Conservation (phyloP, 805 yeast species). For the Yarrowia deformans region DNA sequence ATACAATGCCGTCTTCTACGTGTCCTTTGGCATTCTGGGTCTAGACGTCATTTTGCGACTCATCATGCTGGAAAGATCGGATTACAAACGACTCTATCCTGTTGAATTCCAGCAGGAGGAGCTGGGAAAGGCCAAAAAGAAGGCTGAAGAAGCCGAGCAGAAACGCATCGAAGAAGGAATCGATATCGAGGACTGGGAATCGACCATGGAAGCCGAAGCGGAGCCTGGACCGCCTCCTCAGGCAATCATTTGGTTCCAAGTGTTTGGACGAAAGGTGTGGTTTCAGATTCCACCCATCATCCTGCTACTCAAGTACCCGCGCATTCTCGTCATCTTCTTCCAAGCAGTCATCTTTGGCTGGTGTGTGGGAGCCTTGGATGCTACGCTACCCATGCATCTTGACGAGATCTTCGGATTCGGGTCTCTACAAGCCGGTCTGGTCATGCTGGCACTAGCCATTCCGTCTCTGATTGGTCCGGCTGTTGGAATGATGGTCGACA, state of each 20-base stretch:
- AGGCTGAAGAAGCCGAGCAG: constrained; percentile 16
- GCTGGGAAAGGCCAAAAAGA: constrained; percentile 8
- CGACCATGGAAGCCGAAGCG: constrained; percentile 9
- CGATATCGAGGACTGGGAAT: constrained; percentile 27
- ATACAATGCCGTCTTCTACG: constrained; percentile 49
- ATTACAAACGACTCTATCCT: constrained; percentile 38
- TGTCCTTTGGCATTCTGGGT: constrained; percentile 48
- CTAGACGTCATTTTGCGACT: constrained; percentile 48
- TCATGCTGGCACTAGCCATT: constrained; percentile 48
- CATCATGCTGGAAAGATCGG: constrained; percentile 48
- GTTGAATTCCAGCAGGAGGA: background rate
- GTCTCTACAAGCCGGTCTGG: constrained; percentile 48
- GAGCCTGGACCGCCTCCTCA: constrained; percentile 25
- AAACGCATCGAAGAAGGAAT: constrained; percentile 19
- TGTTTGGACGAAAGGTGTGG: constrained; percentile 36
- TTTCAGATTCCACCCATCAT: constrained; percentile 38
- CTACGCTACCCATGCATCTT: constrained; percentile 49
- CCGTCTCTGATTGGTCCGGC: constrained; percentile 48
- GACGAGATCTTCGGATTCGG: constrained; percentile 46
- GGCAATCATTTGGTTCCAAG: constrained; percentile 16
- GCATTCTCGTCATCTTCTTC: constrained; percentile 44
- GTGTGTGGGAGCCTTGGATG: constrained; percentile 49
- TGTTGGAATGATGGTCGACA: constrained; percentile 46
- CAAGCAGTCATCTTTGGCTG: constrained; percentile 48
- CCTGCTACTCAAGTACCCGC: constrained; percentile 39